Percentiles rank a stretch among this genome's conserved stretches.
phyloP scores from a whole-genome alignment of 306 rosid genomes.

The Herpetospermum pedunculosum region DNA sequence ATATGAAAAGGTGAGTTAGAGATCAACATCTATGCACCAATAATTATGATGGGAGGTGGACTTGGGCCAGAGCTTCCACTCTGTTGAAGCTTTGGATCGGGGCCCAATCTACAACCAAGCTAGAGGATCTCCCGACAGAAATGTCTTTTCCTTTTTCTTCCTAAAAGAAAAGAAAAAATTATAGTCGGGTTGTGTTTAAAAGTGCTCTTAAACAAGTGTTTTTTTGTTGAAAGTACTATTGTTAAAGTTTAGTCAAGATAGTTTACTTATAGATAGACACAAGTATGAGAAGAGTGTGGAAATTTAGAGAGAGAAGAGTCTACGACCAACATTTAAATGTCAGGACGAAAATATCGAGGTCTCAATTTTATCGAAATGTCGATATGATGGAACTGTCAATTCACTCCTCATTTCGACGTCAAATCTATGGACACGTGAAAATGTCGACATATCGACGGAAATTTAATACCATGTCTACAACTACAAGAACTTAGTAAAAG shows the following conservation, averaged over 20 bases:
- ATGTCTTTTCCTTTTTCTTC: not conserved
- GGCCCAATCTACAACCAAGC: not conserved
- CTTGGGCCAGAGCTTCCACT: not conserved
- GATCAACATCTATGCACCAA: not conserved
- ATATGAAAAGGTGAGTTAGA: not conserved
- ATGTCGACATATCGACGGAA: no score
- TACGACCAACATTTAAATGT: no score
- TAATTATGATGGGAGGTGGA: not conserved
- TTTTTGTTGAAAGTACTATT: not conserved
- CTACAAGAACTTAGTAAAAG: no score
- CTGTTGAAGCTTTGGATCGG: not conserved
- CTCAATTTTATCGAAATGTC: no score
- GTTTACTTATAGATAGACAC: not conserved
- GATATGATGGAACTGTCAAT: no score
- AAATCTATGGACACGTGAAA: no score
- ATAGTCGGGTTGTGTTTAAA: not conserved
- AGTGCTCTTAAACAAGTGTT: not conserved
- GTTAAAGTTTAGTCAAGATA: not conserved
- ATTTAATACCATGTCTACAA: no score
- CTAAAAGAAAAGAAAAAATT: no score
- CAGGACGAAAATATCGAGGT: no score
- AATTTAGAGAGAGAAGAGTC: not conserved
- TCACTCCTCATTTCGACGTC: no score
- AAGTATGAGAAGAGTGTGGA: not conserved
- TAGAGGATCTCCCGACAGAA: not conserved